These are phyloP conservation scores for Xylaria sp. DNA, from an alignment of 2,329 filamentous ascomycete genomes.

Conservation along the genomic window DNA sequence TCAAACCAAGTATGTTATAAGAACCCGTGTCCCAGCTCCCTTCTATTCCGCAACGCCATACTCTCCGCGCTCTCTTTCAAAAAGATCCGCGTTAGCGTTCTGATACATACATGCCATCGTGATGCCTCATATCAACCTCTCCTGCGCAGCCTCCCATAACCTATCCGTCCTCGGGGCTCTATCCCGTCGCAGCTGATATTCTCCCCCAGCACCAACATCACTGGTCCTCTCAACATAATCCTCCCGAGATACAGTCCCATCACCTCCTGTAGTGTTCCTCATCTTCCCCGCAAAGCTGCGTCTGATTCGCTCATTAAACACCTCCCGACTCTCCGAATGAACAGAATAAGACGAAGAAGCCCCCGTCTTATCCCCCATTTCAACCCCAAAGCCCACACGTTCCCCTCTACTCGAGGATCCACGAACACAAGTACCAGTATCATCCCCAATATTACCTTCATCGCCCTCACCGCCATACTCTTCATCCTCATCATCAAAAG, in stretches of 20 bases:
- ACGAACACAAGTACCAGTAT: not conserved
- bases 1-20: not conserved
- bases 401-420: not conserved
- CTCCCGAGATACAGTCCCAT: conserved; percentile 10
- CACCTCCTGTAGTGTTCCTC: not conserved
- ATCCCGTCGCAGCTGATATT: not conserved
- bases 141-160: conserved; percentile 23
- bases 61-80: not conserved
- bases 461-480: not conserved
- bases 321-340: conserved; percentile 35
- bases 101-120: not conserved
- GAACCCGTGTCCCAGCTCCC: not conserved
- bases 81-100: not conserved
- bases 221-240: not conserved
- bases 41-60: not conserved
- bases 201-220: not conserved
- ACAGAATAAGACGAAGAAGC: conserved; percentile 29
- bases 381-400: not conserved
- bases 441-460: not conserved
- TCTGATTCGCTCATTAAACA: conserved; percentile 32
- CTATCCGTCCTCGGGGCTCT: not conserved
- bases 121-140: conserved; percentile 1
- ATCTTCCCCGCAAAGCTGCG: conserved; percentile 21
- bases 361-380: not conserved
- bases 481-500: not conserved